A percentile compares a stretch with the other conserved stretches of the same genome.
Conservation (phyloP, 495 filamentous ascomycete genomes). For the Articulospora tetracladia region DNA sequence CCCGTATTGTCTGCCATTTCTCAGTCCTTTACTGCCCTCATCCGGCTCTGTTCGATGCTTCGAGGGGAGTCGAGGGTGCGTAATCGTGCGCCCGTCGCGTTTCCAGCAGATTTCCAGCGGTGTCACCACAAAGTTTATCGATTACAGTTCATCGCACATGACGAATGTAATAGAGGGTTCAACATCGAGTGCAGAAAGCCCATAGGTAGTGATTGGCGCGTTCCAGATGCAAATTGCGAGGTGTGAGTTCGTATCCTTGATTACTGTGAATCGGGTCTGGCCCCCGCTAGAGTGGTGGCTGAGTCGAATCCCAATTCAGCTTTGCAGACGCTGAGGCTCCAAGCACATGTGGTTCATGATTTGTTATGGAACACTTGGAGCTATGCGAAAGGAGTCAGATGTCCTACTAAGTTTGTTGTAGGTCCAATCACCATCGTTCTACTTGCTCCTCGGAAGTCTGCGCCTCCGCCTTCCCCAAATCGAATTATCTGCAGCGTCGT, state of each 20-base stretch:
- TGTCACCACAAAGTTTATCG: neutral
- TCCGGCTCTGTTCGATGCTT: neutral
- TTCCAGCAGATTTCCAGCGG: neutral
- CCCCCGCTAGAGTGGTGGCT: neutral
- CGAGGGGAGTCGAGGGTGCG: neutral
- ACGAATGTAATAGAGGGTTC: neutral
- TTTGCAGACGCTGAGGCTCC: neutral
- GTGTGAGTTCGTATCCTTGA: too few relatives aligned
- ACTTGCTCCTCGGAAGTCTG: neutral
- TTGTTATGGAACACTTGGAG: neutral
- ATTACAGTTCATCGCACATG: neutral
- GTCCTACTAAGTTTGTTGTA: neutral
- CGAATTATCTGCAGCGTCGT: too few relatives aligned
- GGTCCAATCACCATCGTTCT: neutral
- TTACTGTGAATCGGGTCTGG: neutral
- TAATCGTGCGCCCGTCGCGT: too few relatives aligned
- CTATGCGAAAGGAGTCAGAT: neutral
- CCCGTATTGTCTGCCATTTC: slow-evolving; percentile 15
- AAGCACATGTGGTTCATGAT: neutral
- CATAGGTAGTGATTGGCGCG: neutral
- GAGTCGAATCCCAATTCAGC: neutral
- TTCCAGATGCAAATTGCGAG: neutral
- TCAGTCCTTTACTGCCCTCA: slow-evolving; percentile 2
- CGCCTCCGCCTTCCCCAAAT: neutral
- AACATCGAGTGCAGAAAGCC: neutral